Evolutionary conservation across 345 rosid genomes (phyloP), one percentile per base, ranked within the genome.

Genomic region (Syzygium grande): DNA sequence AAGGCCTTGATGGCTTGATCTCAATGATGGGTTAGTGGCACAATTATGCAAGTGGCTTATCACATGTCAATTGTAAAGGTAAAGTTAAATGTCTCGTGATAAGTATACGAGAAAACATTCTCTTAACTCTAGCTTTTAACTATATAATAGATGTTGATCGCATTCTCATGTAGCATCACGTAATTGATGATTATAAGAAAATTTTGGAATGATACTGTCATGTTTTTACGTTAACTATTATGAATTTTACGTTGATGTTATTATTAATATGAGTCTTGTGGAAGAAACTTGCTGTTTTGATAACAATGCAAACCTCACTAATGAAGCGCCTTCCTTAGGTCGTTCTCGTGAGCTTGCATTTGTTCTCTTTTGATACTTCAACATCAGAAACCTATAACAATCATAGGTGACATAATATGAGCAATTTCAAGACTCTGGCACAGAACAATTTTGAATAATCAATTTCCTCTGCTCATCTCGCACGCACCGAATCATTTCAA

Each of bases 301-400:
- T 2, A 0, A 13, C 9, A 53, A 85, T 22, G 41, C 84, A 85
- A 84, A 97, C 98, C 97, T 96, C 91, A 11, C 91, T 89, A 79
- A 95, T 93, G 86, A 97, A 97, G 53, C 90, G 96, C 88, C 93
- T 90, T 5, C 98, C 99, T 52, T 97, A 95, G 1, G 99, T 94
- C 46, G 96, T 95, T 90, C 98, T 94, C 6, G 98, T 97, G 84
- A 96, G 96, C 86, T 95, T 84, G 55, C 97, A 96, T 83, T 87
- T 87, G 52, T 85, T 38, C 88, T 90, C 92, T 21, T 89, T 90
- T 6, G 92, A 91, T 83, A 92, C 90, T 90, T 95, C 94, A 25
- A 91, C 92, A 63, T 94, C 94, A 86, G 98, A 97, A 68, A 96
- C 94, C 97, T 96, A 88, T 84, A 52, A 53, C 59, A 87, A 52